Evolutionary conservation across 768 basidiomycete genomes (phyloP), one percentile per base, ranked within the genome.

Genomic region (Phaffia australis): DNA sequence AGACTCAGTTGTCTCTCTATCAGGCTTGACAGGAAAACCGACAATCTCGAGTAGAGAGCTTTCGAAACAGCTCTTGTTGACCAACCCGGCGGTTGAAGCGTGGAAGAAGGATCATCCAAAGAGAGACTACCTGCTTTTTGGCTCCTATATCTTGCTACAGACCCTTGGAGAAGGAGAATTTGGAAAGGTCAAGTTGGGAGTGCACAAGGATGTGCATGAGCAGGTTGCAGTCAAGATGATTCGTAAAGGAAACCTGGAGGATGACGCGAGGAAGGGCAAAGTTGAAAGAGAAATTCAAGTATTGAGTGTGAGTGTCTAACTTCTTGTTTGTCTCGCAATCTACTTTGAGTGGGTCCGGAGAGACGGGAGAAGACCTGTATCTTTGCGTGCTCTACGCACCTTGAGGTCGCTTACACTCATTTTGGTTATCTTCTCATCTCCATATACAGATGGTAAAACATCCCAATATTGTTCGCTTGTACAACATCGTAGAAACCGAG

Each of bases 191-290:
- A 98, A 97, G 76, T 84, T 98, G n/a, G 94, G 94, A 6, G 80
- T 98, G 61, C 94, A 98, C 73, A 81, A 81, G 71, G 85, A 88
- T 71, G 95, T 88, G 85, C 92, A 90, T 35, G 92, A 95, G 76
- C 94, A 97, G 75, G 93, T 94, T n/a, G 94, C 94, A 16, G 92
- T 97, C 73, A 99, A 99, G 79, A 81, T 99, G 66, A 98, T 98
- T 72, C 82, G 92, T 63, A 80, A 92, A 63, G 91, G 91, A 42
- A 97, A 88, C 74, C 84, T 98, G 65, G 93, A 97, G 72, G 87
- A 83, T 51, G 73, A 75, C 59, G 71, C 88, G 6, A 83, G 92
- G 56, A 87, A 94, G 82, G 87, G 86, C 68, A 98, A 99, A 78
- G 92, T 99, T 56, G 89, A 94, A 77, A 82, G 95, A 67, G 95